Base-by-base conservation (phyloP, 2,329 filamentous ascomycete species). In the Pestalotiopsis sp. region DNA sequence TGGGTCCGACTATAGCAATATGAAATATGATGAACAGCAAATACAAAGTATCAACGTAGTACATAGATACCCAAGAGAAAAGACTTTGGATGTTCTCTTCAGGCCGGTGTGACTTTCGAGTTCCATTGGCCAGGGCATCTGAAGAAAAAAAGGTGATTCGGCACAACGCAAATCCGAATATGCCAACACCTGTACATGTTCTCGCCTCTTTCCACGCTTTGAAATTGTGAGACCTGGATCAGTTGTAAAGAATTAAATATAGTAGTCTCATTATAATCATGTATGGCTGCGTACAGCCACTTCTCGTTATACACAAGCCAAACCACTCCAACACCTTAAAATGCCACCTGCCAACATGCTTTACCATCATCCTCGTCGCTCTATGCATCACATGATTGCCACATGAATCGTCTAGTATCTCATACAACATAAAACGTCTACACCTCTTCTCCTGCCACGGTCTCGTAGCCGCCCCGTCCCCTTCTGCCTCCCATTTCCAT, bases 401-500 rank as follows among this genome's bases (percentile, higher is more conserved):
- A 52, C 45, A 52, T 52, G 57, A 17, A 52, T 20, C 57, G 14
- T 27, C 57, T 59, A 27, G 23, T 36, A 59, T 59, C 23, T 59
- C 57, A 14, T 27, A 11, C 23, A 25, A 12, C 23, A 59, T 59
- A 9, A 27, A 27, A 27, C n/a, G 57, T 59, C 17, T 59, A 67
- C 23, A 67, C 66, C 41, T 90, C 89, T 62, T 90, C 88, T 0
- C 77, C 85, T 14, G 83, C 83, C 36, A 93, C 90, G 23, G 84
- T 82, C 82, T 94, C 87, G 80, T 93, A 92, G 71, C 89, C 84
- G 52, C 85, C 85, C 64, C 80, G 81, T 74, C 83, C 80, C 77
- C 82, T 83, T 80, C 85, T 83, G 23, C 81, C 82, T 3, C 80
- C 79, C 60, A 85, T 72, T n/a, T 81, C 81, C 89, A 94, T 93